Percentiles rank a stretch among this genome's conserved stretches.
Conservation (phyloP, 768 basidiomycete genomes). For the Lactifluus subvellereus region DNA sequence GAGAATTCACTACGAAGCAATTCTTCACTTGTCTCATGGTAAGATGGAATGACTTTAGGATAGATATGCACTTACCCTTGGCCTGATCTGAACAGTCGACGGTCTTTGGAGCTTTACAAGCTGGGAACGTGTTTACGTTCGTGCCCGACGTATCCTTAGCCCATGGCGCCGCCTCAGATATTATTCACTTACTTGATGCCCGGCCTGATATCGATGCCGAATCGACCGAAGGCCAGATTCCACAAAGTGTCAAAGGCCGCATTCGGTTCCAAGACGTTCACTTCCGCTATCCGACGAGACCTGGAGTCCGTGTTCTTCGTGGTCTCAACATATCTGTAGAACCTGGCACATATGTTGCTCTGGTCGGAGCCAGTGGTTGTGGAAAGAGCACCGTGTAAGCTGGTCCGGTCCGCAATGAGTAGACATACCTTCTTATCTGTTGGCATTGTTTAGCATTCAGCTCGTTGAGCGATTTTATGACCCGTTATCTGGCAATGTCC, state of each 20-base stretch:
- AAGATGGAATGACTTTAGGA: constrained; percentile 22
- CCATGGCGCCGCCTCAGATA: constrained; percentile 62
- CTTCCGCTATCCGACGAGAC: constrained; percentile 85
- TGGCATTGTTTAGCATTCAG: constrained; percentile 48
- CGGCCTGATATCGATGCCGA: constrained; percentile 72
- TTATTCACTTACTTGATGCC: constrained; percentile 67
- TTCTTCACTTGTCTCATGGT: constrained; percentile 89
- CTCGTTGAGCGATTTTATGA: constrained; percentile 79
- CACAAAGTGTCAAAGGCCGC: constrained; percentile 44
- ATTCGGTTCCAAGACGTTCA: constrained; percentile 70
- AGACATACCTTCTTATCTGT: too few species aligned
- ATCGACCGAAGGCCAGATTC: constrained; percentile 53
- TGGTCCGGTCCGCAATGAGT: too few species aligned
- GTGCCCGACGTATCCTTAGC: constrained; percentile 86
- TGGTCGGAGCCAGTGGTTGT: constrained; percentile 72
- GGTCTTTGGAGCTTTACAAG: constrained; percentile 75
- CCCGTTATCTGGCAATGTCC: constrained; percentile 59
- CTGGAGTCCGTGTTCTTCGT: constrained; percentile 72
- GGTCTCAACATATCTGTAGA: constrained; percentile 62
- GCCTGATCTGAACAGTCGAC: constrained; percentile 41
- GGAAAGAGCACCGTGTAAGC: too few species aligned
- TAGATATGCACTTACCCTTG: not conserved
- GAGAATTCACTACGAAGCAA: constrained; percentile 47
- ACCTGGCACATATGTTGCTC: constrained; percentile 70
- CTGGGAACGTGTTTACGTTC: constrained; percentile 72